Percentiles rank a stretch among this genome's conserved stretches.
phyloP scores from a whole-genome alignment of 495 filamentous ascomycete genomes.

The Articulospora tetracladia region DNA sequence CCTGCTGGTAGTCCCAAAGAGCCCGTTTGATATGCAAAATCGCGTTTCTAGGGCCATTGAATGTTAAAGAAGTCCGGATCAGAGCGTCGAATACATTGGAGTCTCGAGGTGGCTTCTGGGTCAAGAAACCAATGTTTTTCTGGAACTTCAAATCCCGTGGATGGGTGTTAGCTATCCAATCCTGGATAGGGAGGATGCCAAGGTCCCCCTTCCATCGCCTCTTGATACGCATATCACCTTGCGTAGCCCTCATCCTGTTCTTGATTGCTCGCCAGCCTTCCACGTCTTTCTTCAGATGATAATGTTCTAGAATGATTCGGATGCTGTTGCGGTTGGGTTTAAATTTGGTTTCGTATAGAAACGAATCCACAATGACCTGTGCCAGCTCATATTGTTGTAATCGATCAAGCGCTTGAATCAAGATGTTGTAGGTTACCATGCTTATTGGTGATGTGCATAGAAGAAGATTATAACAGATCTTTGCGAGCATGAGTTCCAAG shows the following conservation, averaged over 20 bases:
- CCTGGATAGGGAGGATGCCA: background rate
- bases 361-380: conserved; percentile 47
- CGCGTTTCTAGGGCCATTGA: conserved; percentile 9
- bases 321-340: conserved; percentile 50
- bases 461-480: conserved; percentile 66
- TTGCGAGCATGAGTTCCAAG: conserved; percentile 39
- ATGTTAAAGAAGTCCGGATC: conserved; percentile 8
- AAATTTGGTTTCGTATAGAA: conserved; percentile 41
- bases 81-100: conserved; percentile 22
- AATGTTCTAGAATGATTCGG: conserved; percentile 52
- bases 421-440: conserved; percentile 61
- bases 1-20: background rate
- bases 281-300: conserved; percentile 35
- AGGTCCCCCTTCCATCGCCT: background rate
- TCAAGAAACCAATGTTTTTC: background rate
- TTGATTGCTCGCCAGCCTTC: conserved; percentile 37
- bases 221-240: conserved; percentile 9
- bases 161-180: background rate
- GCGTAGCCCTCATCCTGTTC: conserved; percentile 34
- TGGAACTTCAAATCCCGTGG: background rate
- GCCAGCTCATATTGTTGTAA: conserved; percentile 47
- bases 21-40: conserved; percentile 1
- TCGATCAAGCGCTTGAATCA: conserved; percentile 55
- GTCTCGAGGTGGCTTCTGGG: conserved; percentile 13
- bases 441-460: conserved; percentile 51